Percentiles rank a stretch among this genome's conserved stretches.
phyloP scores from a whole-genome alignment of 73 alveolate genomes.

The Durusdinium trenchii region DNA sequence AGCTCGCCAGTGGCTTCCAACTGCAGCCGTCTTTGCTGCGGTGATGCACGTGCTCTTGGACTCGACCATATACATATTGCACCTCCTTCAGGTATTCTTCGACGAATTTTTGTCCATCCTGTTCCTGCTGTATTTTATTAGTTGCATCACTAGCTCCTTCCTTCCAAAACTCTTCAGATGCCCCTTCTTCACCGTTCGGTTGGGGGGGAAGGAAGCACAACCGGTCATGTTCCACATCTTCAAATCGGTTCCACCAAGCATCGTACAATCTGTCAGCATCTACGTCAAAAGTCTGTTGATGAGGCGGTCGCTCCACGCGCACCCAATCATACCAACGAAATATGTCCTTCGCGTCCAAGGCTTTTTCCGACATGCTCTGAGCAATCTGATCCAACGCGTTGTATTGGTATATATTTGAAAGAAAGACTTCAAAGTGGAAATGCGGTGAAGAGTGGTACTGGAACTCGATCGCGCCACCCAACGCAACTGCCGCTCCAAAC shows the following conservation, averaged over 20 bases:
- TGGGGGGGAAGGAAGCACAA: not conserved
- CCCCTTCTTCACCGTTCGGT: too few relatives aligned
- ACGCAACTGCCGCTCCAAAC: not conserved
- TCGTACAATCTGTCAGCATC: not conserved
- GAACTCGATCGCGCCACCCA: conserved; percentile 12
- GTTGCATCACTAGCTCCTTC: not conserved
- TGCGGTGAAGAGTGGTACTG: not conserved
- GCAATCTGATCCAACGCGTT: not conserved
- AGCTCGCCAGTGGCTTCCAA: not conserved
- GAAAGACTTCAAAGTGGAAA: not conserved
- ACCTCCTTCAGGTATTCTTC: not conserved
- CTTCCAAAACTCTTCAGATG: not conserved
- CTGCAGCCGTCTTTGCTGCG: not conserved
- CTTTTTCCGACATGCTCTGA: not conserved
- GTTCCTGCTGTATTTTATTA: not conserved
- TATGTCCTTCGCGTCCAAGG: not conserved
- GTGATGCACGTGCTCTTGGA: not conserved
- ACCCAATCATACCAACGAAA: not conserved
- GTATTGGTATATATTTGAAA: not conserved
- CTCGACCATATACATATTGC: not conserved
- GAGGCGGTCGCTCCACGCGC: not conserved
- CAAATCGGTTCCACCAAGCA: not conserved
- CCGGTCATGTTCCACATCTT: not conserved
- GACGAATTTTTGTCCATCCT: not conserved
- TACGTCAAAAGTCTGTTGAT: not conserved